phyloP scores from a whole-genome alignment of 1,284 basidiomycete genomes.

The Gymnopus androsaceus region DNA sequence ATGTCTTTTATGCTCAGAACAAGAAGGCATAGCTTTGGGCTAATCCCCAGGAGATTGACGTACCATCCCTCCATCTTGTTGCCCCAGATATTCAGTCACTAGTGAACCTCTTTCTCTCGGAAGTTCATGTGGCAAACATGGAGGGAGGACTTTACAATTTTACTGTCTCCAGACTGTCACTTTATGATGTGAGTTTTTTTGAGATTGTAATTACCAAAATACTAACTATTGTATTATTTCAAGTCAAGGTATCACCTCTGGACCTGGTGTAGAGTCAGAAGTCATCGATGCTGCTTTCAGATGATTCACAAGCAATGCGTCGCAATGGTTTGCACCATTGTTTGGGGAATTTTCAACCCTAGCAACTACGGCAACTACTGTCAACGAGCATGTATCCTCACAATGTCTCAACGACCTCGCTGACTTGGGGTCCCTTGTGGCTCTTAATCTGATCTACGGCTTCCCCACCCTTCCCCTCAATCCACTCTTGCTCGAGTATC shows the following conservation, averaged over 20 bases:
- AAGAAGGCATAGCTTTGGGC: background rate
- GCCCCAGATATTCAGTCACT: background rate
- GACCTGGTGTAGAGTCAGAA: background rate
- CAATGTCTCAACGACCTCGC: background rate
- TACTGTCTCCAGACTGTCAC: background rate
- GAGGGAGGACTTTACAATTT: background rate
- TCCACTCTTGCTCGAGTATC: background rate
- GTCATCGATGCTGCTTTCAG: background rate
- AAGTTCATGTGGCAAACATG: background rate
- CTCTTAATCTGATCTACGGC: background rate
- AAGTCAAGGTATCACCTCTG: background rate
- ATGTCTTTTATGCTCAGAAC: background rate
- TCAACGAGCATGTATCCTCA: background rate
- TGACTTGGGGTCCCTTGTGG: background rate
- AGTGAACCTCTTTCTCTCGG: background rate
- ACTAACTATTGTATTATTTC: too few species aligned
- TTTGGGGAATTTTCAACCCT: background rate
- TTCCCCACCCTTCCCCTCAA: background rate
- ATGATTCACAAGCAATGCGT: background rate
- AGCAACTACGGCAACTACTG: background rate
- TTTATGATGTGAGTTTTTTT: constrained; percentile 1
- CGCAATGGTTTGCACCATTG: background rate
- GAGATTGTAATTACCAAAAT: background rate
- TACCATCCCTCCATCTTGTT: background rate
- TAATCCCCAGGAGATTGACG: background rate